phyloP scores from a whole-genome alignment of 2,329 filamentous ascomycete genomes.

The Cercospora canescens region DNA sequence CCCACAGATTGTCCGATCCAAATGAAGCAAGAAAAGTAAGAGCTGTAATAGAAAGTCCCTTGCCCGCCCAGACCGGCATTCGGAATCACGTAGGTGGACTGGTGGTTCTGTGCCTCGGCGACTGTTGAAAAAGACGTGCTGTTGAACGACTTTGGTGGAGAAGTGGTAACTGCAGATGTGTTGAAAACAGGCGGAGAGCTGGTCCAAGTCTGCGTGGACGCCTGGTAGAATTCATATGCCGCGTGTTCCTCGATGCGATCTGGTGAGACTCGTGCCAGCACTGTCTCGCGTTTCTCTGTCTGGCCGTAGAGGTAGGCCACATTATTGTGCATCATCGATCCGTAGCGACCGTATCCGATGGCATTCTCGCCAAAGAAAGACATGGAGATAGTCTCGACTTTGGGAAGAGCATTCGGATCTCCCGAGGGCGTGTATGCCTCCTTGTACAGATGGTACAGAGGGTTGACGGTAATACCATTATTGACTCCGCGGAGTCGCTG shows the following conservation, averaged over 20 bases:
- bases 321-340: conserved; percentile 18
- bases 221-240: conserved; percentile 26
- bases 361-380: conserved; percentile 22
- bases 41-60: conserved; percentile 34
- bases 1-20: conserved; percentile 32
- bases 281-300: conserved; percentile 14
- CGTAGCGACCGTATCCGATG: conserved; percentile 27
- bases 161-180: conserved; percentile 1
- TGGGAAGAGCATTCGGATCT: conserved; percentile 21
- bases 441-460: conserved; percentile 24
- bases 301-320: conserved; percentile 29
- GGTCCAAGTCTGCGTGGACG: conserved; percentile 21
- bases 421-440: conserved; percentile 12
- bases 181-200: conserved; percentile 18
- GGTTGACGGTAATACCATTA: conserved; percentile 15
- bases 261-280: conserved; percentile 23
- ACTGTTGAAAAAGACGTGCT: not conserved
- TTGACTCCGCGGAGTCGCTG: conserved; percentile 18
- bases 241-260: conserved; percentile 22
- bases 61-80: conserved; percentile 33
- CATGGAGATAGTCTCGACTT: conserved; percentile 15
- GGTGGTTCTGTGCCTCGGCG: not conserved
- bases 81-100: conserved; percentile 18
- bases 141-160: not conserved
- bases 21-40: conserved; percentile 29